Percentiles rank a stretch among this genome's conserved stretches.
Evolutionary conservation across 805 yeast genomes (phyloP).

Genomic region (Hanseniaspora thailandica): DNA sequence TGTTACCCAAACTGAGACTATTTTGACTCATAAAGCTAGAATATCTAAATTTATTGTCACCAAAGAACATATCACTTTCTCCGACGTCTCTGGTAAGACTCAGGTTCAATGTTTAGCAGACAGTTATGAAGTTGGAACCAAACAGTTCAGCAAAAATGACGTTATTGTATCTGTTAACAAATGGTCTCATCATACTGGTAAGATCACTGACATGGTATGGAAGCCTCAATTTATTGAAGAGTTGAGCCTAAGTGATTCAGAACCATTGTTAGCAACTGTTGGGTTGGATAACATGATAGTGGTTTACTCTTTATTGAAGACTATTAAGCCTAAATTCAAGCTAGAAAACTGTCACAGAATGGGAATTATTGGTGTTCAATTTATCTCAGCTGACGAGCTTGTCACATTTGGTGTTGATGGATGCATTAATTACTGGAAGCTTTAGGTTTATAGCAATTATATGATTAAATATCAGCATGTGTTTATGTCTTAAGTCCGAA

Average conservation of each 20-base stretch:
- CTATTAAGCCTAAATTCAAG: conserved; percentile 60
- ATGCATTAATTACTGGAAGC: conserved; percentile 59
- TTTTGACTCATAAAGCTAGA: conserved; percentile 5
- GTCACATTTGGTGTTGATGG: conserved; percentile 75
- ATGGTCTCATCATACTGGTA: conserved; percentile 92
- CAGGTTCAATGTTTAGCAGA: conserved; percentile 10
- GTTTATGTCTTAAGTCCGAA: background rate
- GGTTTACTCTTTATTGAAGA: conserved; percentile 66
- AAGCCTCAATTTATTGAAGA: conserved; percentile 21
- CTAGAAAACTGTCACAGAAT: conserved; percentile 72
- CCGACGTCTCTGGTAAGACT: conserved; percentile 13
- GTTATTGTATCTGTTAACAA: conserved; percentile 29
- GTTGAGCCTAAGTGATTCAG: conserved; percentile 36
- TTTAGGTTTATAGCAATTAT: background rate
- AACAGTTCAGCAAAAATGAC: background rate
- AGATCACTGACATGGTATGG: conserved; percentile 71
- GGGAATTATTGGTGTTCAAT: conserved; percentile 65
- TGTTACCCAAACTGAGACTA: background rate
- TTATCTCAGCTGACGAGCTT: conserved; percentile 44
- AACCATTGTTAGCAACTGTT: conserved; percentile 61
- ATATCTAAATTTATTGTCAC: background rate
- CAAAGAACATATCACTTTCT: conserved; percentile 1
- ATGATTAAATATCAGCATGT: too few species aligned
- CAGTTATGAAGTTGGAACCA: background rate
- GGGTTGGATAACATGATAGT: conserved; percentile 75